Conservation (phyloP, 176 grass and related monocot genomes). For the Themeda triandra region DNA sequence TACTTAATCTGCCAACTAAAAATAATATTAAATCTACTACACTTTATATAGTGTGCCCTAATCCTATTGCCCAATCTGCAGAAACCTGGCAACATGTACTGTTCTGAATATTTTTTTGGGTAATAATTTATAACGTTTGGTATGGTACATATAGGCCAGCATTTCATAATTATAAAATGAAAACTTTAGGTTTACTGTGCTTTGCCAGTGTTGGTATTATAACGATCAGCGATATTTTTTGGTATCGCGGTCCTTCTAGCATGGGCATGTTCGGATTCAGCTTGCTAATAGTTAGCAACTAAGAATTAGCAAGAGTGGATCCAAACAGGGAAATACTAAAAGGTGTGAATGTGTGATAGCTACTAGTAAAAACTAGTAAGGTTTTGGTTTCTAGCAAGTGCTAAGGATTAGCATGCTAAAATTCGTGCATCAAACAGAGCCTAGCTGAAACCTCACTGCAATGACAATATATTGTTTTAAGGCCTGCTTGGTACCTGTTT, state of each 20-base stretch:
- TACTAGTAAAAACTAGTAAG: neutral
- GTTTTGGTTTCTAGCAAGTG: neutral
- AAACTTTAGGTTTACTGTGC: neutral
- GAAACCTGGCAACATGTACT: neutral
- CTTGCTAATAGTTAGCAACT: neutral
- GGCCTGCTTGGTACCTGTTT: neutral
- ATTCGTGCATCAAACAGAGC: neutral
- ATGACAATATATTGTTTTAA: constrained; percentile 16
- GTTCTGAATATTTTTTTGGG: neutral
- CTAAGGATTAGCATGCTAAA: neutral
- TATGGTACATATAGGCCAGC: constrained; percentile 5
- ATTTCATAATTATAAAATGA: neutral
- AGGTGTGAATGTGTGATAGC: neutral
- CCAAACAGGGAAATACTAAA: neutral
- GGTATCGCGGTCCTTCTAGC: neutral
- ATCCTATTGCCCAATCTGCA: neutral
- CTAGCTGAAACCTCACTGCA: neutral
- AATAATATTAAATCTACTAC: neutral
- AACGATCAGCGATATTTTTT: constrained; percentile 10
- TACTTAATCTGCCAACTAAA: neutral
- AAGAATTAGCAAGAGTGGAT: neutral
- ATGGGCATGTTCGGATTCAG: neutral
- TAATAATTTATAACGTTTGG: neutral
- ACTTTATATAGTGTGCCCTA: neutral
- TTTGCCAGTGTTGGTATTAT: constrained; percentile 1